Evolutionary conservation across 2,329 filamentous ascomycete species (phyloP).

Genomic region (Pseudogymnoascus sp.): DNA sequence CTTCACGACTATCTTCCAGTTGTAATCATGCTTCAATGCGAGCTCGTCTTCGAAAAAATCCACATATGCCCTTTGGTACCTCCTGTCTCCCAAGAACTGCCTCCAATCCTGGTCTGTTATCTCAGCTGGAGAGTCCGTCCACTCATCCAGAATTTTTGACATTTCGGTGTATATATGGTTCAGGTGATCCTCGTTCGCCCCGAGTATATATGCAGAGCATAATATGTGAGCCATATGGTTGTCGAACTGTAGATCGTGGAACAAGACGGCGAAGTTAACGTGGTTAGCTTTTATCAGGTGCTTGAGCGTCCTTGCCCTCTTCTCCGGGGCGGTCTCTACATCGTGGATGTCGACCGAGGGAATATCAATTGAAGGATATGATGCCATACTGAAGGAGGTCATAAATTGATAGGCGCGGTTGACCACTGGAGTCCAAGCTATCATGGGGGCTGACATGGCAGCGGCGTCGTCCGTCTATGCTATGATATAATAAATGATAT

Average conservation of each 20-base stretch:
- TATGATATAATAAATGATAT: not conserved
- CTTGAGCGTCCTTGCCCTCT: slow-evolving; percentile 73
- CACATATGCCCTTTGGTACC: slow-evolving; percentile 81
- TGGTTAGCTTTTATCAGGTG: slow-evolving; percentile 89
- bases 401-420: slow-evolving; percentile 30
- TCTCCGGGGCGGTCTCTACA: slow-evolving; percentile 72
- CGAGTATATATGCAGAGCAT: slow-evolving; percentile 76
- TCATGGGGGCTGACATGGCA: slow-evolving; percentile 32
- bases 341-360: slow-evolving; percentile 65
- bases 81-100: slow-evolving; percentile 68
- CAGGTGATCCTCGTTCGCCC: slow-evolving; percentile 63
- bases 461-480: not conserved
- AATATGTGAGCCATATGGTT: slow-evolving; percentile 81
- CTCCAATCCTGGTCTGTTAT: slow-evolving; percentile 78
- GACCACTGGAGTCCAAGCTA: slow-evolving; percentile 36
- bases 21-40: slow-evolving; percentile 59
- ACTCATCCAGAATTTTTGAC: slow-evolving; percentile 62
- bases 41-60: slow-evolving; percentile 95
- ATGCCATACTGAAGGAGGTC: slow-evolving; percentile 22
- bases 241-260: slow-evolving; percentile 63
- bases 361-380: slow-evolving; percentile 41
- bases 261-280: slow-evolving; percentile 77
- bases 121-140: slow-evolving; percentile 78
- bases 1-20: slow-evolving; percentile 71
- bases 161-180: slow-evolving; percentile 75